phyloP scores from a whole-genome alignment of 1,139 yeast species.

The Schizosaccharomyces versatilis region DNA sequence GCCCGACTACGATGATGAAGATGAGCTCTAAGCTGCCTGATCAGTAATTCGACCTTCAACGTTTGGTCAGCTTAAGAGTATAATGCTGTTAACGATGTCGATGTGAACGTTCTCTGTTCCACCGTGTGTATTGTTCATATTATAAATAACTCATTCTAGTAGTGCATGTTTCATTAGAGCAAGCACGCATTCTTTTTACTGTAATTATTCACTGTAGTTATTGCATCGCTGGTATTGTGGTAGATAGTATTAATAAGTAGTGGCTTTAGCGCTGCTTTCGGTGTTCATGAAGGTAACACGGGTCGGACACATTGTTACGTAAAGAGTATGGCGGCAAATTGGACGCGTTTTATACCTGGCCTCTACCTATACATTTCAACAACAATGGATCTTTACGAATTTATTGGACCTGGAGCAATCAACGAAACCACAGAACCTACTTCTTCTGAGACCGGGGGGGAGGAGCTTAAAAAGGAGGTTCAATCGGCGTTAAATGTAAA shows the following conservation, averaged over 20 bases:
- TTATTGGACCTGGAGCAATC: background rate
- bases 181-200: no score
- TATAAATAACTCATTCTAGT: no score
- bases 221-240: no score
- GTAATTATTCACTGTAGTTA: no score
- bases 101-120: no score
- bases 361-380: no score
- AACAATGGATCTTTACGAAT: background rate
- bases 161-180: no score
- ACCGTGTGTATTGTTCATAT: no score
- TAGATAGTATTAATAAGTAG: no score
- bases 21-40: constrained; percentile 29
- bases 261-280: background rate
- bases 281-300: background rate
- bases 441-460: background rate
- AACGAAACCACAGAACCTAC: background rate
- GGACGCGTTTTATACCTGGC: background rate
- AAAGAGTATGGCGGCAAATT: background rate
- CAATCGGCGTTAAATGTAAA: background rate
- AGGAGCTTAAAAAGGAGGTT: background rate
- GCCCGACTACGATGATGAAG: constrained; percentile 45
- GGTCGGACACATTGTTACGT: background rate
- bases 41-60: background rate
- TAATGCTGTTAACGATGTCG: no score
- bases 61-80: no score